Percentiles rank a stretch among this genome's conserved stretches.
These are phyloP conservation scores for Saccharomyces kudriavzevii DNA, from an alignment of 805 yeast genomes.

Conservation along the genomic window DNA sequence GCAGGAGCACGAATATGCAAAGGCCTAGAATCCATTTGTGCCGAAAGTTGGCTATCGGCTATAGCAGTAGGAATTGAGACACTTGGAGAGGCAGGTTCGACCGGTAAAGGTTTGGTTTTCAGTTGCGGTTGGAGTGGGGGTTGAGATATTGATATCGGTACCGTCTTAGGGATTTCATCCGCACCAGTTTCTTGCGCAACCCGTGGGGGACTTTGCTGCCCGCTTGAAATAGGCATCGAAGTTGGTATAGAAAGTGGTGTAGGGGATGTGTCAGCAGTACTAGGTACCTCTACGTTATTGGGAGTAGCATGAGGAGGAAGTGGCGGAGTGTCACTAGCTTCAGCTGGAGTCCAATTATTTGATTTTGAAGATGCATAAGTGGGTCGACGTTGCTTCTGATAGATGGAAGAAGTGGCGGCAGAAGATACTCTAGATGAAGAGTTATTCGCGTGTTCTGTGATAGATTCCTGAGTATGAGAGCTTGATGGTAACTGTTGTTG, in stretches of 20 bases:
- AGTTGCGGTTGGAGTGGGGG: slow-evolving; percentile 32
- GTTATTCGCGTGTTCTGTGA: slow-evolving; percentile 3
- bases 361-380: not conserved
- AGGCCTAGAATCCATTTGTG: slow-evolving; percentile 10
- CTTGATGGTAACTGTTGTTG: slow-evolving; percentile 5
- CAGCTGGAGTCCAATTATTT: not conserved
- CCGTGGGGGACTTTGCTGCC: not conserved
- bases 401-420: not conserved
- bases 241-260: slow-evolving; percentile 1
- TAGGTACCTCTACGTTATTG: slow-evolving; percentile 4
- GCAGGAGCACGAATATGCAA: slow-evolving; percentile 39
- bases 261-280: slow-evolving; percentile 13
- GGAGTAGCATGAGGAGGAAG: slow-evolving; percentile 2
- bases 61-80: slow-evolving; percentile 6
- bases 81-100: slow-evolving; percentile 11
- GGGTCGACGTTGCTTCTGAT: not conserved
- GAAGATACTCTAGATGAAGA: not conserved
- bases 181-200: not conserved
- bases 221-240: not conserved
- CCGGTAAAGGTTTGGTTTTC: slow-evolving; percentile 17
- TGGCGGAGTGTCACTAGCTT: not conserved
- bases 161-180: slow-evolving; percentile 1
- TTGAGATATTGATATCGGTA: slow-evolving; percentile 26
- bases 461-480: slow-evolving; percentile 2
- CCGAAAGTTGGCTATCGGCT: not conserved